These are phyloP conservation scores for Phyllostachys edulis DNA, from an alignment of 176 grass and related monocot genomes.

Conservation along the genomic window DNA sequence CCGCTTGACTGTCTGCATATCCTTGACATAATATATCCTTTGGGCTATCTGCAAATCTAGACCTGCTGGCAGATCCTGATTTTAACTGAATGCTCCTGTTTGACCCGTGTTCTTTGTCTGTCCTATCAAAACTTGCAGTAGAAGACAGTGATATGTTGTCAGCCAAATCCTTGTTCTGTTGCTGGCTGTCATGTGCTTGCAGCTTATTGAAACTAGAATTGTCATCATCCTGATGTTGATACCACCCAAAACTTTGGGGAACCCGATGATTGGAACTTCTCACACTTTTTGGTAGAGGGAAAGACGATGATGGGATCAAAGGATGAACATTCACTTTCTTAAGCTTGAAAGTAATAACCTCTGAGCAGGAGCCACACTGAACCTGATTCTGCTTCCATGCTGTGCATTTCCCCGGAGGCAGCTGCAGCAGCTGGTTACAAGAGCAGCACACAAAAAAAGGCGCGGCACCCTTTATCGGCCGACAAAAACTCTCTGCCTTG, in stretches of 20 bases:
- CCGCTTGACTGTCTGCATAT: conserved; percentile 26
- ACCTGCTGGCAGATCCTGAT: conserved; percentile 33
- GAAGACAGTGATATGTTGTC: conserved; percentile 44
- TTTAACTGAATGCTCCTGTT: conserved; percentile 43
- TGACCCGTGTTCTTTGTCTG: conserved; percentile 25
- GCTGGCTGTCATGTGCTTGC: conserved; percentile 29
- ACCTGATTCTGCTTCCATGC: conserved; percentile 36
- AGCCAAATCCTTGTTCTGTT: conserved; percentile 37
- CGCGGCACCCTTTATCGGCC: conserved; percentile 55
- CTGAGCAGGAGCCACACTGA: conserved; percentile 78
- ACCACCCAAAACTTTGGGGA: conserved; percentile 41
- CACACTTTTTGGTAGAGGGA: conserved; percentile 28
- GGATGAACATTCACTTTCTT: conserved; percentile 45
- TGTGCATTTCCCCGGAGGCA: conserved; percentile 51
- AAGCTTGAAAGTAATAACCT: conserved; percentile 49
- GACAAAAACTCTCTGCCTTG: conserved; percentile 46
- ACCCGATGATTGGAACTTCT: conserved; percentile 21
- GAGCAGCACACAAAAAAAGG: conserved; percentile 70
- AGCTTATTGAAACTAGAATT: conserved; percentile 33
- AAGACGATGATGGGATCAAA: neutral
- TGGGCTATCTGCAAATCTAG: conserved; percentile 46
- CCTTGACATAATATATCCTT: conserved; percentile 55
- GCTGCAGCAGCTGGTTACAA: conserved; percentile 69
- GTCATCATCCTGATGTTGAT: conserved; percentile 44
- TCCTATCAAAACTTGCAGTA: conserved; percentile 27